phyloP scores from a whole-genome alignment of 2,329 filamentous ascomycete species.

The Nigrospora sphaerica region DNA sequence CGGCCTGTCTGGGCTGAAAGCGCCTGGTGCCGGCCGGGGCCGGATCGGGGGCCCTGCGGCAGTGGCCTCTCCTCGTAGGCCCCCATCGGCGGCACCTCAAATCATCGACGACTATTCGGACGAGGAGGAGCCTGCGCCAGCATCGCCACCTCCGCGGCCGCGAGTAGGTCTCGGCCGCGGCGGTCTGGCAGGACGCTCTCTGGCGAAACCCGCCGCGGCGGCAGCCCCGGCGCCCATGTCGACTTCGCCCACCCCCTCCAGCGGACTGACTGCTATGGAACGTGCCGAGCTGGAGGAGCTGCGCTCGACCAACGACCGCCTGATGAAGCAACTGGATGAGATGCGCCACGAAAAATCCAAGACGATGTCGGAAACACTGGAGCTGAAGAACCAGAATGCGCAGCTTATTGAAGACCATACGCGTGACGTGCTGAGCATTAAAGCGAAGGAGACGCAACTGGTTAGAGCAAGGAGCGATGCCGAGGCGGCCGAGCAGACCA shows the following conservation, averaged over 20 bases:
- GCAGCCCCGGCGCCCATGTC: slow-evolving; percentile 41
- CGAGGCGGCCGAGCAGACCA: slow-evolving; percentile 79
- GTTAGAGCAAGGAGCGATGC: slow-evolving; percentile 86
- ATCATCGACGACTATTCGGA: slow-evolving; percentile 43
- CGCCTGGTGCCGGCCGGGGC: slow-evolving; percentile 53
- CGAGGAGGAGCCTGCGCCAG: slow-evolving; percentile 43
- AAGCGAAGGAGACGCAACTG: slow-evolving; percentile 95
- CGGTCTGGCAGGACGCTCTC: slow-evolving; percentile 76
- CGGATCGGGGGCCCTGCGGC: slow-evolving; percentile 42
- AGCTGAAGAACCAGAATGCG: slow-evolving; percentile 94
- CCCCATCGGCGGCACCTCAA: slow-evolving; percentile 35
- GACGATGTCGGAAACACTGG: slow-evolving; percentile 79
- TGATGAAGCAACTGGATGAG: slow-evolving; percentile 71
- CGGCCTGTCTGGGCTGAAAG: slow-evolving; percentile 50
- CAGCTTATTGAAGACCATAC: slow-evolving; percentile 97
- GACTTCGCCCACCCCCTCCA: slow-evolving; percentile 51
- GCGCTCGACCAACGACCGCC: slow-evolving; percentile 71
- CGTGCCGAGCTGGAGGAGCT: slow-evolving; percentile 89
- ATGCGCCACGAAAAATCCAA: slow-evolving; percentile 74
- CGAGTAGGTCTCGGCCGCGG: slow-evolving; percentile 67
- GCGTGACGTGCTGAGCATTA: slow-evolving; percentile 88
- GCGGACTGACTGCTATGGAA: slow-evolving; percentile 70
- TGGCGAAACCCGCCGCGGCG: slow-evolving; percentile 63
- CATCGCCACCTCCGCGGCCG: slow-evolving; percentile 48
- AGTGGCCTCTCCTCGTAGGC: slow-evolving; percentile 44